Conservation (phyloP, 768 basidiomycete genomes). For the Suillus subluteus region DNA sequence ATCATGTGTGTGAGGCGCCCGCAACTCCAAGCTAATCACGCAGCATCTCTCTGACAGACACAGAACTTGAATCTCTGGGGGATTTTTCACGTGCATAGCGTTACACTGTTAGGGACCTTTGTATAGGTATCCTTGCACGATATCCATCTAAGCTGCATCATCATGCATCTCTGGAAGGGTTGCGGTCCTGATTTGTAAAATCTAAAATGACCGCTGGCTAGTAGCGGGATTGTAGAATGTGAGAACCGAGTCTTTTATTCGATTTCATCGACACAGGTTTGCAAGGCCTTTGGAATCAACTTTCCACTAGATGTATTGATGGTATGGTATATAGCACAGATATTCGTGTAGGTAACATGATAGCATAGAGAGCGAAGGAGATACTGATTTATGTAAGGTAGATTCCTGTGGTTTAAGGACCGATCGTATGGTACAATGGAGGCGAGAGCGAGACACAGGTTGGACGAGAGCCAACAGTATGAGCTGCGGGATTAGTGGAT, state of each 20-base stretch:
- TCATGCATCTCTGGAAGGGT: conserved; percentile 31
- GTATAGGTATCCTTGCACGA: background rate
- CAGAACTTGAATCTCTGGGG: background rate
- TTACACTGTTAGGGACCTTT: background rate
- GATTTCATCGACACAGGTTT: background rate
- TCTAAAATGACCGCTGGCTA: background rate
- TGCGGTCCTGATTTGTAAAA: conserved; percentile 42
- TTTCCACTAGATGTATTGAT: background rate
- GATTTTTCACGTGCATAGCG: background rate
- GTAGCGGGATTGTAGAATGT: background rate
- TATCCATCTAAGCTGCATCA: background rate
- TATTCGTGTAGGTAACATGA: background rate
- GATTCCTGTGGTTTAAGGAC: background rate
- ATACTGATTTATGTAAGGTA: background rate
- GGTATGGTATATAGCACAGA: background rate
- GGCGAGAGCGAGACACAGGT: background rate
- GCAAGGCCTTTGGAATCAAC: background rate
- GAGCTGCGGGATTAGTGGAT: background rate
- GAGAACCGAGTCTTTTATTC: background rate
- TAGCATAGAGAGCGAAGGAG: background rate
- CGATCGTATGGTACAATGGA: background rate
- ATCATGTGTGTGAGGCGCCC: too few relatives aligned
- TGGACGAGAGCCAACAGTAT: background rate
- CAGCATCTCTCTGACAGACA: background rate
- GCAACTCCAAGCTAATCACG: background rate